Evolutionary conservation across 306 rosid genomes (phyloP).

Genomic region (Psophocarpus tetragonolobus): DNA sequence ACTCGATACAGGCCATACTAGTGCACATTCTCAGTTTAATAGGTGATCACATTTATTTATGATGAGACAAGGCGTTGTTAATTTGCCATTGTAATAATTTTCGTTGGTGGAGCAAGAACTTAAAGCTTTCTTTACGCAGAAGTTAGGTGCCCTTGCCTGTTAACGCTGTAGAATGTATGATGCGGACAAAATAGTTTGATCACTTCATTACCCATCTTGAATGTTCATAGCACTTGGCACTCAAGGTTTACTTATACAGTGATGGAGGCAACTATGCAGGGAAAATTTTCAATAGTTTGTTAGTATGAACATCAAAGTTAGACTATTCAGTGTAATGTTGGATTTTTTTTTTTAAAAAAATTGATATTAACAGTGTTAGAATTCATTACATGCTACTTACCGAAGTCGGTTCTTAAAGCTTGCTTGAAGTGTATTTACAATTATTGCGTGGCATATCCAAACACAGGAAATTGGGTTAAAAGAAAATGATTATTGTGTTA

Average conservation of each 20-base stretch:
- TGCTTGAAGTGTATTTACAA: slow-evolving; percentile 11
- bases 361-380: slow-evolving; percentile 11
- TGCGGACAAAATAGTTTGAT: slow-evolving; percentile 35
- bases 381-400: slow-evolving; percentile 10
- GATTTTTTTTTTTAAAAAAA: slow-evolving; percentile 5
- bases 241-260: slow-evolving; percentile 14
- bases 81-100: slow-evolving; percentile 44
- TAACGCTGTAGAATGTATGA: slow-evolving; percentile 29
- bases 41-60: slow-evolving; percentile 36
- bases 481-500: not conserved
- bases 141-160: slow-evolving; percentile 29
- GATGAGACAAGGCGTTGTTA: slow-evolving; percentile 31
- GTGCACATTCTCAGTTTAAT: slow-evolving; percentile 38
- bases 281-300: slow-evolving; percentile 16
- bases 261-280: slow-evolving; percentile 24
- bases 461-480: not conserved
- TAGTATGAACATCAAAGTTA: slow-evolving; percentile 1
- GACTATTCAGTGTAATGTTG: slow-evolving; percentile 22
- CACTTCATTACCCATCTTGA: not conserved
- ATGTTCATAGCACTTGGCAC: slow-evolving; percentile 16
- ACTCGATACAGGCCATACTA: slow-evolving; percentile 88
- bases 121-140: slow-evolving; percentile 27
- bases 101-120: slow-evolving; percentile 34
- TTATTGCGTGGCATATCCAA: not conserved
- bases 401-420: not conserved